These are phyloP conservation scores for Coemansia furcata DNA, from an alignment of 192 early-diverging fungal species.

Conservation along the genomic window DNA sequence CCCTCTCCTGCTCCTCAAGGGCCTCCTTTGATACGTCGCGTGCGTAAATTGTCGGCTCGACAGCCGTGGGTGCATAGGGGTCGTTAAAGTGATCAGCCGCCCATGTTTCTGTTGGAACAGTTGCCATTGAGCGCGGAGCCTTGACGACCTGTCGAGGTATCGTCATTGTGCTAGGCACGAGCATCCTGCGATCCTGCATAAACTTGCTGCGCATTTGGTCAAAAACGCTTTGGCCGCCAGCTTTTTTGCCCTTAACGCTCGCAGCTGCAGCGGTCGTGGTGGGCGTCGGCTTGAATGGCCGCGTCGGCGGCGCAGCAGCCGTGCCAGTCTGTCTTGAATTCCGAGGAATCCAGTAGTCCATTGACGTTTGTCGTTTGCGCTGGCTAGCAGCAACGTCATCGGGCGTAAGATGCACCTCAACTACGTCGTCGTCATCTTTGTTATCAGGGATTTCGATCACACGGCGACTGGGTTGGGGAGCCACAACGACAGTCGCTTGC, in stretches of 20 bases:
- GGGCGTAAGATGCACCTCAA: conserved; percentile 14
- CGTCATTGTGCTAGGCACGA: neutral
- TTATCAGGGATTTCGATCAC: neutral
- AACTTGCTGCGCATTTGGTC: conserved; percentile 26
- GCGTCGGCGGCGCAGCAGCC: neutral
- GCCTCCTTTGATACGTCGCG: conserved; percentile 27
- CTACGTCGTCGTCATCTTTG: conserved; percentile 1
- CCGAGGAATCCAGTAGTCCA: conserved; percentile 29
- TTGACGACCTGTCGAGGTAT: conserved; percentile 31
- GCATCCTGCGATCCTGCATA: conserved; percentile 13
- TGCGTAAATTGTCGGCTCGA: conserved; percentile 4
- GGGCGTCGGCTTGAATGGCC: neutral
- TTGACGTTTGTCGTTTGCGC: conserved; percentile 26
- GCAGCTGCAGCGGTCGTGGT: neutral
- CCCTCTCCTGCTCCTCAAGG: conserved; percentile 15
- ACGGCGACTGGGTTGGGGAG: neutral
- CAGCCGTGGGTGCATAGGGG: neutral
- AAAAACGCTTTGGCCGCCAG: conserved; percentile 2
- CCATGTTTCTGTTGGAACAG: conserved; percentile 16
- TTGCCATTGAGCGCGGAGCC: conserved; percentile 35
- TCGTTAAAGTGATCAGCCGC: neutral
- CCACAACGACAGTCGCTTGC: neutral
- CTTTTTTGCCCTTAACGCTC: conserved; percentile 2
- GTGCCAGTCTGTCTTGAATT: neutral
- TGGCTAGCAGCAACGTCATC: neutral